A percentile compares a stretch with the other conserved stretches of the same genome.
phyloP scores from a whole-genome alignment of 2,329 filamentous ascomycete species.

The Diaporthe sp. region DNA sequence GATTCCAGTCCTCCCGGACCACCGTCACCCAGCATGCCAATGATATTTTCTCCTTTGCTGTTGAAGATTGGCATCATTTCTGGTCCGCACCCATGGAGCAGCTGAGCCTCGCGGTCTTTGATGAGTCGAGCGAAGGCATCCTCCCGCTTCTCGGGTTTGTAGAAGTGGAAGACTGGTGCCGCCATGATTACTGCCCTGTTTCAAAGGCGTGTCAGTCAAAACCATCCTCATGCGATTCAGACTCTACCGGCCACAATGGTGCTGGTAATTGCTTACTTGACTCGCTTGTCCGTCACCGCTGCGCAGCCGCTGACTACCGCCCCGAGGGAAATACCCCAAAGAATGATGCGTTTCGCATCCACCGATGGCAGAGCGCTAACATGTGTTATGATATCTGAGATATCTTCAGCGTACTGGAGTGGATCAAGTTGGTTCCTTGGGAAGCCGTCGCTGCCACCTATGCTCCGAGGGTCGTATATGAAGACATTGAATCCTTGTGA shows the following conservation, averaged over 20 bases:
- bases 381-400: conserved; percentile 1
- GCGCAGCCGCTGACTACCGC: neutral
- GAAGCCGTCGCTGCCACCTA: neutral
- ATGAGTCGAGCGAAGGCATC: neutral
- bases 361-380: neutral
- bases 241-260: neutral
- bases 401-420: neutral
- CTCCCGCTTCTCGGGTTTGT: neutral
- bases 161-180: neutral
- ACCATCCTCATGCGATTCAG: neutral
- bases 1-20: neutral
- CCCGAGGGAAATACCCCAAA: conserved; percentile 3
- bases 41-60: neutral
- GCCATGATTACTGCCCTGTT: neutral
- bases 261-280: neutral
- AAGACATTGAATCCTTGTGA: neutral
- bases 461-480: neutral
- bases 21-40: neutral
- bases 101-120: neutral
- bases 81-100: neutral
- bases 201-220: neutral
- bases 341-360: neutral
- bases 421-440: neutral
- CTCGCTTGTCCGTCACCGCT: neutral
- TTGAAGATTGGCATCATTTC: neutral